Evolutionary conservation across 164 flowering plant genomes (phyloP), one percentile per base, ranked within the genome.

Genomic region (Aristolochia californica): DNA sequence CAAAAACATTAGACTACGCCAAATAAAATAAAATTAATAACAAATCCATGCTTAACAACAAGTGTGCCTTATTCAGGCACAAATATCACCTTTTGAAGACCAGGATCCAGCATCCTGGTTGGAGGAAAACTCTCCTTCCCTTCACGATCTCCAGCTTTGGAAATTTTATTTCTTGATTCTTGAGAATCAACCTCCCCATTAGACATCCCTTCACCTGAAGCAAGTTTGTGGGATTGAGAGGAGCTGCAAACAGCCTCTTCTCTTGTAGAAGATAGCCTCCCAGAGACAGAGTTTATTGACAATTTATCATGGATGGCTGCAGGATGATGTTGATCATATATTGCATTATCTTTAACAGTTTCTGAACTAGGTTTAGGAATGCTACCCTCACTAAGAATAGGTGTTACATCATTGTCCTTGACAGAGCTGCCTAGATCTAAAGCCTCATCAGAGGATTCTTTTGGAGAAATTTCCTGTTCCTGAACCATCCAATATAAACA

Each of bases 251-350:
- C 43, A 58, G 61, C 45, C 56, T 52, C 73, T 60, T 74, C 76
- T 28, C 27, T 52, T 45, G 65, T 51, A 62, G 73, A 62, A 54
- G 72, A 67, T 22, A 68, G 38, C 65, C 63, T 65, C 52, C 47
- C 71, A 67, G 83, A 77, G 60, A 67, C 68, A 55, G 71, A 65
- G 47, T 47, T 63, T 2, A 72, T 38, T 14, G 75, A 63, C n/a
- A 73, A 64, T 45, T 77, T 77, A 40, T 81, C 83, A 63, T 71
- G 86, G 62, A 80, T 72, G 14, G 85, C 72, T 61, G 83, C 72
- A 47, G 88, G 85, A 8, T 74, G 85, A 69, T 80, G 88, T 70
- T 83, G 84, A 75, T 85, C 82, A 45, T 77, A 62, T 13, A 61
- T 62, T 45, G 28, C 40, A 67, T 74, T 80, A 52, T 75, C 83